phyloP scores from a whole-genome alignment of 306 rosid species.

The Cicer pinnatifidum region DNA sequence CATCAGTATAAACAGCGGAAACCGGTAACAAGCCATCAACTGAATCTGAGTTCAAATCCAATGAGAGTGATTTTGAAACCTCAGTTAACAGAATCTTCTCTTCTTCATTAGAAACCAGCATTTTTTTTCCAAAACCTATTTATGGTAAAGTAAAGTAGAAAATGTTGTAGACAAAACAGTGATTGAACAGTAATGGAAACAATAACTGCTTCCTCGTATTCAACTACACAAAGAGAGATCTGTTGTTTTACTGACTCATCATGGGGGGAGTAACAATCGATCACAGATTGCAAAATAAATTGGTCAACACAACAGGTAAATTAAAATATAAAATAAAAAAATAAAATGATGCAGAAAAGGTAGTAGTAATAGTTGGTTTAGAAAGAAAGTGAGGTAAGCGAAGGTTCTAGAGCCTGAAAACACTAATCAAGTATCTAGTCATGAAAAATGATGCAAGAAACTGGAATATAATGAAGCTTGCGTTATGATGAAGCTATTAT shows the following conservation, averaged over 20 bases:
- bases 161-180: slow-evolving; percentile 2
- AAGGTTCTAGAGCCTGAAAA: slow-evolving; percentile 33
- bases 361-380: neutral
- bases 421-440: neutral
- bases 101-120: slow-evolving; percentile 59
- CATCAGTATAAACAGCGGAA: slow-evolving; percentile 68
- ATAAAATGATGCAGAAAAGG: neutral
- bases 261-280: neutral
- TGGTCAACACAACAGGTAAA: neutral
- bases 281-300: slow-evolving; percentile 3
- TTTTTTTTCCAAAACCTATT: neutral
- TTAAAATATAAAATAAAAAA: neutral
- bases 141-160: neutral
- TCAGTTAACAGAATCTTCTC: slow-evolving; percentile 60
- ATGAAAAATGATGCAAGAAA: slow-evolving; percentile 19
- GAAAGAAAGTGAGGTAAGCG: slow-evolving; percentile 15
- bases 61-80: slow-evolving; percentile 52
- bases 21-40: slow-evolving; percentile 55
- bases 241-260: slow-evolving; percentile 18
- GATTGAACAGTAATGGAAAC: slow-evolving; percentile 2
- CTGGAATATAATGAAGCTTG: slow-evolving; percentile 28
- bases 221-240: slow-evolving; percentile 32
- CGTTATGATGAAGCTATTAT: slow-evolving; percentile 47
- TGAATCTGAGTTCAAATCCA: slow-evolving; percentile 63
- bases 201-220: slow-evolving; percentile 36